phyloP scores from a whole-genome alignment of 805 yeast species.

The Maudiozyma barnettii region DNA sequence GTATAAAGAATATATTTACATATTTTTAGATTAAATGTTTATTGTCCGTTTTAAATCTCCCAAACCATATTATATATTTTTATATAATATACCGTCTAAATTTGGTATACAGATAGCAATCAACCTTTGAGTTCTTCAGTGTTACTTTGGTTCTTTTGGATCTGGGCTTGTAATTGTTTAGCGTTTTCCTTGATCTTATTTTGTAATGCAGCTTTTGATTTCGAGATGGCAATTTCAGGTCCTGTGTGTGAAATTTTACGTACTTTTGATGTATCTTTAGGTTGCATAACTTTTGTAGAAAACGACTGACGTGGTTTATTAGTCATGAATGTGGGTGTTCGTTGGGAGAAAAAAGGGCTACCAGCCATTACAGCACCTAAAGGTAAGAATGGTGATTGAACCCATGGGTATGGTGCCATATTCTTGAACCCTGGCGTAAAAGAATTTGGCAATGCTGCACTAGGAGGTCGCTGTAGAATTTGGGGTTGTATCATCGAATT shows the following conservation, averaged over 20 bases:
- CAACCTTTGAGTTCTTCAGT: neutral
- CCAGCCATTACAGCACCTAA: neutral
- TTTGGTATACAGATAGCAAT: neutral
- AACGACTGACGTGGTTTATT: conserved; percentile 5
- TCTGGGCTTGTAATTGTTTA: conserved; percentile 3
- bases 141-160: neutral
- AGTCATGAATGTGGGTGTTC: conserved; percentile 5
- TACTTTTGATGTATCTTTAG: conserved; percentile 1
- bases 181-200: conserved; percentile 6
- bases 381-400: conserved; percentile 5
- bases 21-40: neutral
- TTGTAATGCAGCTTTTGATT: neutral
- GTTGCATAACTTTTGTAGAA: neutral
- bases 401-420: conserved; percentile 5
- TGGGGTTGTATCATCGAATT: conserved; percentile 5
- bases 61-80: too few species aligned
- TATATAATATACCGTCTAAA: too few species aligned
- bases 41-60: neutral
- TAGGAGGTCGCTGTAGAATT: conserved; percentile 2
- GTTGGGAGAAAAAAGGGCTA: conserved; percentile 2
- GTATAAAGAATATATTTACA: neutral
- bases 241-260: conserved; percentile 2
- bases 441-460: conserved; percentile 1
- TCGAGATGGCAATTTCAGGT: neutral
- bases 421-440: conserved; percentile 5